These are phyloP conservation scores for Alternaria postmessia DNA, from an alignment of 2,329 filamentous ascomycete genomes.

Conservation along the genomic window DNA sequence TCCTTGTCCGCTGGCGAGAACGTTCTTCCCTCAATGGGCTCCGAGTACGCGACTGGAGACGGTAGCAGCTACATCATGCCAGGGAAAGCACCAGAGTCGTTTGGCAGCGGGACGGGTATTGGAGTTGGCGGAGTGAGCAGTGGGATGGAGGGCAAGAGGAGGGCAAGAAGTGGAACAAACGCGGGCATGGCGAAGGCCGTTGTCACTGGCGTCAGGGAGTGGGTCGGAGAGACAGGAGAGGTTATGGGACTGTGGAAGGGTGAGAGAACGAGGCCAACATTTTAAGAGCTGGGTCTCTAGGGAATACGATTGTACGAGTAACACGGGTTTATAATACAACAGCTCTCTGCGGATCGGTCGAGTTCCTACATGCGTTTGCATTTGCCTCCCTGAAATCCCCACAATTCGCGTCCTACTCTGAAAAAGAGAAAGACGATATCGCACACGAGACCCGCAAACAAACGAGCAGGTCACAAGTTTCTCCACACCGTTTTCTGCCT, in stretches of 20 bases:
- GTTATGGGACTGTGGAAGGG: slow-evolving; percentile 69
- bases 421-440: not conserved
- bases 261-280: slow-evolving; percentile 61
- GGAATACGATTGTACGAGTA: slow-evolving; percentile 22
- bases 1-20: slow-evolving; percentile 94
- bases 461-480: not conserved
- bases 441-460: not conserved
- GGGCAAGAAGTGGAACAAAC: slow-evolving; percentile 61
- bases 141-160: slow-evolving; percentile 43
- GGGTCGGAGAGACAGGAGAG: slow-evolving; percentile 69
- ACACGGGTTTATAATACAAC: slow-evolving; percentile 2
- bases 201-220: slow-evolving; percentile 69
- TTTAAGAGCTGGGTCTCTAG: slow-evolving; percentile 24
- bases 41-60: slow-evolving; percentile 71
- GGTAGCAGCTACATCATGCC: slow-evolving; percentile 59
- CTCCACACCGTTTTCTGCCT: not conserved
- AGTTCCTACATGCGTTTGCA: not conserved
- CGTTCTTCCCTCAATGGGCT: slow-evolving; percentile 90
- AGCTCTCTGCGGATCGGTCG: not conserved
- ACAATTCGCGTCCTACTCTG: not conserved
- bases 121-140: slow-evolving; percentile 32
- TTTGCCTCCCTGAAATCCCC: not conserved
- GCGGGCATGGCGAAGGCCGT: slow-evolving; percentile 65
- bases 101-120: slow-evolving; percentile 38
- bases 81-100: slow-evolving; percentile 49